phyloP scores from a whole-genome alignment of 495 filamentous ascomycete species.

The Penicillium angulare region DNA sequence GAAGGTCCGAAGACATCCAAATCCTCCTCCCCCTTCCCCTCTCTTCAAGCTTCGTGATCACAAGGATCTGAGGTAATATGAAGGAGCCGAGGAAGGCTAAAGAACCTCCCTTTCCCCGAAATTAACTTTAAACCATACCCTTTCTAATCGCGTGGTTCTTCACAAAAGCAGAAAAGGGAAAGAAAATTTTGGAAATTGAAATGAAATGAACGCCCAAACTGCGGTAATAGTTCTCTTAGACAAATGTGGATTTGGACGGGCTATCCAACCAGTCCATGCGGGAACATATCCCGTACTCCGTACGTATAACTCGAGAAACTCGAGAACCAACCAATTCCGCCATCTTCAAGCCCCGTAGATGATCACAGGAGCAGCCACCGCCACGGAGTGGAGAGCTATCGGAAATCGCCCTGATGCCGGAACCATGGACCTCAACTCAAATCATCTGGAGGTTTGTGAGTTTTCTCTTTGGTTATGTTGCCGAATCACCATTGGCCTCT shows the following conservation, averaged over 20 bases:
- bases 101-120: constrained; percentile 4
- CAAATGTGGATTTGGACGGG: no score
- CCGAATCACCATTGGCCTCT: constrained; percentile 14
- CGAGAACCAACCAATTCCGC: neutral
- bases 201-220: no score
- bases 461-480: no score
- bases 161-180: neutral
- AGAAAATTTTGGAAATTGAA: no score
- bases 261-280: no score
- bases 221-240: no score
- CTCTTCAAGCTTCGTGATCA: constrained; percentile 24
- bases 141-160: neutral
- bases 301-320: neutral
- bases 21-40: no score
- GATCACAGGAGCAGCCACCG: constrained; percentile 13
- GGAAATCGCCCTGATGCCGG: constrained; percentile 13
- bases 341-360: neutral
- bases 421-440: constrained; percentile 4
- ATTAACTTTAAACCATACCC: constrained; percentile 11
- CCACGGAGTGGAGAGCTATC: constrained; percentile 19
- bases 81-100: constrained; percentile 25
- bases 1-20: no score
- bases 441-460: neutral
- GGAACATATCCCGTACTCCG: no score
- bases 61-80: constrained; percentile 14